These are phyloP conservation scores for Acer saccharum DNA, from an alignment of 345 rosid genomes.

Conservation along the genomic window DNA sequence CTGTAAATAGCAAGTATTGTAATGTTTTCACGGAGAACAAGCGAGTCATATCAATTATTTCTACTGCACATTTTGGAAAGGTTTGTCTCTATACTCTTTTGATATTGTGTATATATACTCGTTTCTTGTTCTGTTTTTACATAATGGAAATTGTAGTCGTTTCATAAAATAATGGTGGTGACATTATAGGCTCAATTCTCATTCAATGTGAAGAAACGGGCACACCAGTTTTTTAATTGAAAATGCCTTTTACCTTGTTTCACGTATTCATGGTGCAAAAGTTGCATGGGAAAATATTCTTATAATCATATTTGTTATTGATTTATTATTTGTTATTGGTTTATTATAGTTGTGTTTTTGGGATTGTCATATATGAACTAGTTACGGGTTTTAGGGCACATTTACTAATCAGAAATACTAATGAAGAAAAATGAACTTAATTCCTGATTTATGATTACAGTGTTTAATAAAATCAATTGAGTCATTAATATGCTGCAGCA, in stretches of 20 bases:
- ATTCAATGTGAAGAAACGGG: background rate
- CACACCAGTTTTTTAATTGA: background rate
- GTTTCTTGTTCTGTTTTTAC: background rate
- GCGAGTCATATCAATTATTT: conserved; percentile 68
- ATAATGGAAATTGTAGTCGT: background rate
- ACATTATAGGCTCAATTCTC: background rate
- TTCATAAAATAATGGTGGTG: background rate
- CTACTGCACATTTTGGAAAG: conserved; percentile 83
- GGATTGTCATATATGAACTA: background rate
- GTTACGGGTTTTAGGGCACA: too few species aligned
- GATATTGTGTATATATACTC: background rate
- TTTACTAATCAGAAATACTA: too few species aligned
- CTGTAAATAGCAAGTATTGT: conserved; percentile 92
- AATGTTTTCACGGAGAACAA: conserved; percentile 94
- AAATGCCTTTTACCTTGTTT: background rate
- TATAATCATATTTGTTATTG: too few species aligned
- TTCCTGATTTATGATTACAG: too few species aligned
- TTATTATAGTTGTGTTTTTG: background rate
- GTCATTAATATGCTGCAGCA: background rate
- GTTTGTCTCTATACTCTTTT: conserved; percentile 36
- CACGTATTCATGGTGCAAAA: background rate
- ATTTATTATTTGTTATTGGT: too few species aligned
- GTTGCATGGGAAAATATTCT: background rate
- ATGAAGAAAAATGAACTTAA: too few species aligned
- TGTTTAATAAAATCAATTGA: background rate